phyloP scores from a whole-genome alignment of 192 early-diverging fungal genomes.

The Backusella tarrabulga region DNA sequence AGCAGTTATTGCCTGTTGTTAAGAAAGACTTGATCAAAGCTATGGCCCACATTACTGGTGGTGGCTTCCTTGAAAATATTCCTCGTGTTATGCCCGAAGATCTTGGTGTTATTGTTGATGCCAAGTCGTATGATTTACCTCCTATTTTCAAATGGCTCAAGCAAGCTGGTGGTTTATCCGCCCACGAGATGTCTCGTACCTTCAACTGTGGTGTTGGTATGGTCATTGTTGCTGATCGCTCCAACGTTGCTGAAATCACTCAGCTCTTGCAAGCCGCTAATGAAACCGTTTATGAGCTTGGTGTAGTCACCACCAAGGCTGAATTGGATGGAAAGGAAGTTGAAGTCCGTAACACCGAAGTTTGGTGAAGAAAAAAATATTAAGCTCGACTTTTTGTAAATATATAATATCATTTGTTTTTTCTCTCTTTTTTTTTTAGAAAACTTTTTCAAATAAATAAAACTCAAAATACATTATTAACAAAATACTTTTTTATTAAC shows the following conservation, averaged over 20 bases:
- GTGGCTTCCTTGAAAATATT: slow-evolving; percentile 98
- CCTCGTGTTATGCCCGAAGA: slow-evolving; percentile 89
- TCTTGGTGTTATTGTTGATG: slow-evolving; percentile 83
- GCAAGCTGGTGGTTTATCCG: slow-evolving; percentile 73
- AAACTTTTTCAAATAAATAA: slow-evolving; percentile 8
- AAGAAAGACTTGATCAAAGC: slow-evolving; percentile 81
- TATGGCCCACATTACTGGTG: slow-evolving; percentile 98
- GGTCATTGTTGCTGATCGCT: slow-evolving; percentile 80
- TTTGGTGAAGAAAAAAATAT: slow-evolving; percentile 31
- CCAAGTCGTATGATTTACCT: slow-evolving; percentile 75
- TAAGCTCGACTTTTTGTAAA: neutral
- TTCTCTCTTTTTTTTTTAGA: neutral
- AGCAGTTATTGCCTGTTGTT: slow-evolving; percentile 83
- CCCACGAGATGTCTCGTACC: slow-evolving; percentile 89
- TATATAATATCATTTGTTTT: slow-evolving; percentile 3
- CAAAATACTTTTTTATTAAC: neutral
- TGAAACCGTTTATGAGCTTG: slow-evolving; percentile 73
- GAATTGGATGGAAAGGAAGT: slow-evolving; percentile 53
- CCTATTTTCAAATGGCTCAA: slow-evolving; percentile 97
- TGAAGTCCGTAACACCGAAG: slow-evolving; percentile 39
- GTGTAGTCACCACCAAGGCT: slow-evolving; percentile 52
- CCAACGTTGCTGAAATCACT: slow-evolving; percentile 60
- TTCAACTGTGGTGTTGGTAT: slow-evolving; percentile 99
- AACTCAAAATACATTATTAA: neutral
- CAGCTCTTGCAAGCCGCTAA: slow-evolving; percentile 55